These are phyloP conservation scores for Hericium rajendrae DNA, from an alignment of 768 basidiomycete genomes.

Conservation along the genomic window DNA sequence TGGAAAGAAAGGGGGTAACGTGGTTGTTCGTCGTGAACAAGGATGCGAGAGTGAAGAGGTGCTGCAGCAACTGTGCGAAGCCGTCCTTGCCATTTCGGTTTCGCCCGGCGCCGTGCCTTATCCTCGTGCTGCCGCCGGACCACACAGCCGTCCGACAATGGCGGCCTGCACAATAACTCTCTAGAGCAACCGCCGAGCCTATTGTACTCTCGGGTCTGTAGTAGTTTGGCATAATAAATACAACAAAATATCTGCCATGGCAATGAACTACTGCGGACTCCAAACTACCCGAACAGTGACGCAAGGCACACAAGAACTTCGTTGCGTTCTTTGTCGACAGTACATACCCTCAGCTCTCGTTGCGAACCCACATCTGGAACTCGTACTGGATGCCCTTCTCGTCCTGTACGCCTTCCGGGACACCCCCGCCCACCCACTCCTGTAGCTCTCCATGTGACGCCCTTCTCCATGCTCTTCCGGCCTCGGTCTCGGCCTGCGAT, in stretches of 20 bases:
- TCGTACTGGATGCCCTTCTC: constrained; percentile 82
- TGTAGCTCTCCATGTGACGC: constrained; percentile 54
- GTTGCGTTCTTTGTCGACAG: too few relatives aligned
- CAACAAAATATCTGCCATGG: too few relatives aligned
- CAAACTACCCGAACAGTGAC: too few relatives aligned
- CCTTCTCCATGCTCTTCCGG: constrained; percentile 38
- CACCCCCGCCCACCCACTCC: constrained; percentile 75
- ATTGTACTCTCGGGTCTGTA: too few relatives aligned
- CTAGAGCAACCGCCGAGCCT: background rate
- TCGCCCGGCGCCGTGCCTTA: background rate
- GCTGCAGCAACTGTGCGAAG: background rate
- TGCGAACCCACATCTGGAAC: constrained; percentile 90
- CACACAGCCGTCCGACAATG: background rate
- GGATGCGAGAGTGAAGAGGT: background rate
- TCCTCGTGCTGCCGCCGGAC: background rate
- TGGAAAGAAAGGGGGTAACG: background rate
- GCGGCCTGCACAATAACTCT: background rate
- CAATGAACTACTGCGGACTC: too few relatives aligned
- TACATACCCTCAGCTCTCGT: background rate
- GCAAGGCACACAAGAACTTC: too few relatives aligned
- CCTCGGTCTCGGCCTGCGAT: constrained; percentile 11
- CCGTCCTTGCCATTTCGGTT: constrained; percentile 3
- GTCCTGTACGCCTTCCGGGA: constrained; percentile 64
- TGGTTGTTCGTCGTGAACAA: background rate
- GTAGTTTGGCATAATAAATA: too few relatives aligned